Percentiles rank a stretch among this genome's conserved stretches.
phyloP scores from a whole-genome alignment of 2,329 filamentous ascomycete genomes.

The Neocucurbitaria cava region DNA sequence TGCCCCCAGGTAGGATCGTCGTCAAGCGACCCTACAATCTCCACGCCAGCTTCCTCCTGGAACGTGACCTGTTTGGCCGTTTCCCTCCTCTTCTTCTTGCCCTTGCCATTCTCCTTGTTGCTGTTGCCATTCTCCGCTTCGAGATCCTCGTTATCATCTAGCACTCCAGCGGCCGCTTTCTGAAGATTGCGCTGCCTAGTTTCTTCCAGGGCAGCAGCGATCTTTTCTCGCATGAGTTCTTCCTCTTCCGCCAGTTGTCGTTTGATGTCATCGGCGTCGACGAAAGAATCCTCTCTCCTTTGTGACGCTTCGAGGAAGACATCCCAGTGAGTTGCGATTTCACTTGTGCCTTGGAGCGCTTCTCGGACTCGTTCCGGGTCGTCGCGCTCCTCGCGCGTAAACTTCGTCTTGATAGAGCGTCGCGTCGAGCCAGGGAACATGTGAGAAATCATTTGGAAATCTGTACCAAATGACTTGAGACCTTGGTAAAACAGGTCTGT shows the following conservation, averaged over 20 bases:
- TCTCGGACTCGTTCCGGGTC: constrained; percentile 69
- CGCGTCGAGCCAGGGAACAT: constrained; percentile 77
- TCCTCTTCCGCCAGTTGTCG: constrained; percentile 34
- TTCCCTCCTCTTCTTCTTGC: constrained; percentile 41
- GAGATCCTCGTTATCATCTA: constrained; percentile 29
- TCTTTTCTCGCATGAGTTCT: constrained; percentile 40
- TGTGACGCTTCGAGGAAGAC: constrained; percentile 46
- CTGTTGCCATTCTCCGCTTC: constrained; percentile 22
- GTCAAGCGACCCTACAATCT: constrained; percentile 36
- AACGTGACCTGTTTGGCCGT: constrained; percentile 38
- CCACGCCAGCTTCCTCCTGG: constrained; percentile 36
- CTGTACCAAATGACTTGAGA: constrained; percentile 78
- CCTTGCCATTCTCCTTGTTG: constrained; percentile 31
- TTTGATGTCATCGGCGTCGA: constrained; percentile 44
- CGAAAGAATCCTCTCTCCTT: constrained; percentile 46
- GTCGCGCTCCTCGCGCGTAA: constrained; percentile 77
- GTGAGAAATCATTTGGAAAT: constrained; percentile 79
- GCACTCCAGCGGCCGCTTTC: constrained; percentile 32
- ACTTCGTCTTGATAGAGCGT: constrained; percentile 81
- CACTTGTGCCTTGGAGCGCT: constrained; percentile 60
- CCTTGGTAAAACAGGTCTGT: constrained; percentile 80
- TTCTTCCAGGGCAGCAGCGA: constrained; percentile 45
- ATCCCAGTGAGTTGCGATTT: constrained; percentile 45
- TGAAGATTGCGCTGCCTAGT: constrained; percentile 47
- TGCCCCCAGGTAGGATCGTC: constrained; percentile 39